phyloP scores from a whole-genome alignment of 352 stramenopile species.

The Aphanomyces cochlioides region DNA sequence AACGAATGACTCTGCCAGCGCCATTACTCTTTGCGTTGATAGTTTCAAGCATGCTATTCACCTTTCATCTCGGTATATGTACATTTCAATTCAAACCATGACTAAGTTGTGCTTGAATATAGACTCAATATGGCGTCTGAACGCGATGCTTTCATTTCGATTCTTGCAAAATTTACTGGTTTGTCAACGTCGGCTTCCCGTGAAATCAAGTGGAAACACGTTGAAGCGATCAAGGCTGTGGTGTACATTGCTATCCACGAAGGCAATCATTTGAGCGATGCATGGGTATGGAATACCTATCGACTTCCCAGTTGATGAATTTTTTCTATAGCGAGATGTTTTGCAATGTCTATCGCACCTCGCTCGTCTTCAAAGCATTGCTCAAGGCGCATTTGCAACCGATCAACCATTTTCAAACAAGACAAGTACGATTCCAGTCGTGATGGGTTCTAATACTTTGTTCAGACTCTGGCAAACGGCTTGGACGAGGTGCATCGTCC shows the following conservation, averaged over 20 bases:
- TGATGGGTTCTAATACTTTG: background rate
- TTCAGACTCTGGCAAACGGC: background rate
- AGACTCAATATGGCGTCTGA: constrained; percentile 88
- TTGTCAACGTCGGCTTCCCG: constrained; percentile 89
- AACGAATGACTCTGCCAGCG: constrained; percentile 87
- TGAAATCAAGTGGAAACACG: constrained; percentile 96
- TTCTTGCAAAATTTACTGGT: constrained; percentile 95
- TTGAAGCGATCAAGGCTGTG: constrained; percentile 95
- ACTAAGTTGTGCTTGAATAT: background rate
- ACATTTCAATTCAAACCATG: constrained; percentile 17
- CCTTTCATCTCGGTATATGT: constrained; percentile 57
- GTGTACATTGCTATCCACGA: constrained; percentile 96
- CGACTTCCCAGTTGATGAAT: background rate
- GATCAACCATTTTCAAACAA: constrained; percentile 21
- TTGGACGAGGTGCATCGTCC: constrained; percentile 5
- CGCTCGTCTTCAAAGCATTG: constrained; percentile 94
- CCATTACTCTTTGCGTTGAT: constrained; percentile 92
- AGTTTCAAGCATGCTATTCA: constrained; percentile 95
- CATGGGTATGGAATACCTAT: constrained; percentile 79
- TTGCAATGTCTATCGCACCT: constrained; percentile 97
- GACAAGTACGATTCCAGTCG: background rate
- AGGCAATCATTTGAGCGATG: constrained; percentile 95
- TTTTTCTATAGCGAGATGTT: constrained; percentile 62
- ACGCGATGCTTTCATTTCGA: constrained; percentile 94
- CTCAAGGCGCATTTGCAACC: constrained; percentile 58